Conservation (phyloP, 306 rosid species). For the Inga oerstediana region DNA sequence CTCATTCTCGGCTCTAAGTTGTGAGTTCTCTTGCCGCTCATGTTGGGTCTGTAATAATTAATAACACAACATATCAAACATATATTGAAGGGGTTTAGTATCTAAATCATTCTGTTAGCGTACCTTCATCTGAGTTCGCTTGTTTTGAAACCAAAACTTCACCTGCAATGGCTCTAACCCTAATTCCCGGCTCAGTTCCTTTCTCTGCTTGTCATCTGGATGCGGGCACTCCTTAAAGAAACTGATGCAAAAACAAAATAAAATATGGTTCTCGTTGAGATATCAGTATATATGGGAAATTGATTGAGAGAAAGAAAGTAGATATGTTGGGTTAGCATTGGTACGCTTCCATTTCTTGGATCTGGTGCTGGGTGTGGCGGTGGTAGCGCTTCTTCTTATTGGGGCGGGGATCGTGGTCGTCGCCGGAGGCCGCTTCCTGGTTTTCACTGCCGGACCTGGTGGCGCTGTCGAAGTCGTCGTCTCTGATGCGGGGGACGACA, state of each 20-base stretch:
- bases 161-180: constrained; percentile 92
- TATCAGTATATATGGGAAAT: not conserved
- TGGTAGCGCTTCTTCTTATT: constrained; percentile 92
- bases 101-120: not conserved
- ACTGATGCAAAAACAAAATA: constrained; percentile 27
- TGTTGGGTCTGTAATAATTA: constrained; percentile 71
- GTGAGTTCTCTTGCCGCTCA: constrained; percentile 87
- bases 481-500: constrained; percentile 61
- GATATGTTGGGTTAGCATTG: constrained; percentile 22
- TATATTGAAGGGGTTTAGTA: not conserved
- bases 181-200: constrained; percentile 87
- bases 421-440: constrained; percentile 83
- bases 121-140: constrained; percentile 99
- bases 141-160: constrained; percentile 98
- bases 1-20: constrained; percentile 78
- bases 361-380: constrained; percentile 98
- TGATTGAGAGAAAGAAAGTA: not conserved
- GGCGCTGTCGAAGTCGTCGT: constrained; percentile 86
- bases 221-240: constrained; percentile 99
- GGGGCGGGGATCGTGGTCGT: constrained; percentile 81
- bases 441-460: constrained; percentile 94
- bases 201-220: constrained; percentile 99
- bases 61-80: not conserved
- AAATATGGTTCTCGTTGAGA: not conserved
- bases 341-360: constrained; percentile 99